These are phyloP conservation scores for Magnusiomyces clavatus DNA, from an alignment of 1,139 yeast genomes.

Conservation along the genomic window DNA sequence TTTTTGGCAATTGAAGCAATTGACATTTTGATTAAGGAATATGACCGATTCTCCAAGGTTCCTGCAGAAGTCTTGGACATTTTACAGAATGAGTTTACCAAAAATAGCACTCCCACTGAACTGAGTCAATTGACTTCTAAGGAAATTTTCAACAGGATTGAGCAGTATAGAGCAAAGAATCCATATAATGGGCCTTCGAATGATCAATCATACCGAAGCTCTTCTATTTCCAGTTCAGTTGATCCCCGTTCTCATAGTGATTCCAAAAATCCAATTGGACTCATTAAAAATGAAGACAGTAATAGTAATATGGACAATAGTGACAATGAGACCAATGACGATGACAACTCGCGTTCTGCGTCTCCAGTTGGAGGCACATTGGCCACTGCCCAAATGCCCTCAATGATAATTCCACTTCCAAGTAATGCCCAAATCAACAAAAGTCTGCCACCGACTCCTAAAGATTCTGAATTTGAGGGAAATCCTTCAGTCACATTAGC, in stretches of 20 bases:
- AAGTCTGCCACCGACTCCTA: not conserved
- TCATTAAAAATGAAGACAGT: not conserved
- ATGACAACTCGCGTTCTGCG: not conserved
- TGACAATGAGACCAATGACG: not conserved
- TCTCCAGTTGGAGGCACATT: too few species aligned
- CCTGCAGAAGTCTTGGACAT: constrained; percentile 45
- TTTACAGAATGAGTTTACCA: not conserved
- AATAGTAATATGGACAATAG: not conserved
- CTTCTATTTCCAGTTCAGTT: not conserved
- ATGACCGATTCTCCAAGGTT: constrained; percentile 70
- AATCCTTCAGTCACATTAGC: not conserved
- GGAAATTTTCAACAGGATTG: constrained; percentile 26
- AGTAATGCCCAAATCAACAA: not conserved
- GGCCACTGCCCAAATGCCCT: not conserved
- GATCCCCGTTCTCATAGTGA: not conserved
- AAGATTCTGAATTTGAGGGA: not conserved
- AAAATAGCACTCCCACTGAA: not conserved
- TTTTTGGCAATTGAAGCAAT: constrained; percentile 78
- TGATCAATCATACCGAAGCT: not conserved
- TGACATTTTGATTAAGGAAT: constrained; percentile 73
- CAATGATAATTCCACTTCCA: not conserved
- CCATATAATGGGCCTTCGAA: not conserved
- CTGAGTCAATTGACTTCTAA: constrained; percentile 22
- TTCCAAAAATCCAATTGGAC: not conserved
- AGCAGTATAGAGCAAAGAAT: constrained; percentile 18